Evolutionary conservation across 805 yeast species (phyloP).

Genomic region (Barnettozyma vustinii): DNA sequence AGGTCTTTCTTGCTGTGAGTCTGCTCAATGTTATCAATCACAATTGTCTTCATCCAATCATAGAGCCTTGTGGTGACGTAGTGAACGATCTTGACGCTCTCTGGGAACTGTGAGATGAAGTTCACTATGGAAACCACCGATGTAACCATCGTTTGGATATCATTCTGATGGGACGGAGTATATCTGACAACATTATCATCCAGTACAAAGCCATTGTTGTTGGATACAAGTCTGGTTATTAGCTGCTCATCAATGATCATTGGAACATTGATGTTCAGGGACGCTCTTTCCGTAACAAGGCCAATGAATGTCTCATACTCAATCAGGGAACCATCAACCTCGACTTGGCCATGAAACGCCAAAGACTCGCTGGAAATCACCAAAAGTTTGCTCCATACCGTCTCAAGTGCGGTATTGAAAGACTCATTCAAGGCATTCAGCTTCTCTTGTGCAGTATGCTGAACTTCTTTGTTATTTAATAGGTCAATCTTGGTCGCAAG

Average conservation of each 20-base stretch:
- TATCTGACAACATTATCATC: conserved; percentile 6
- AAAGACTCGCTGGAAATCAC: conserved; percentile 5
- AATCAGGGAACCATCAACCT: conserved; percentile 16
- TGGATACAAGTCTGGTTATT: conserved; percentile 9
- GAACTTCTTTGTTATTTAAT: conserved; percentile 3
- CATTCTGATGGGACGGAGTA: background rate
- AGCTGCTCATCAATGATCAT: conserved; percentile 15
- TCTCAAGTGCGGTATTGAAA: conserved; percentile 1
- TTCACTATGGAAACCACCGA: conserved; percentile 17
- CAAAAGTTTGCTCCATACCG: conserved; percentile 15
- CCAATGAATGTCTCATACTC: conserved; percentile 12
- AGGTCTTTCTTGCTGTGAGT: conserved; percentile 10
- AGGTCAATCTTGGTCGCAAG: conserved; percentile 11
- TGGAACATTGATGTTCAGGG: conserved; percentile 12
- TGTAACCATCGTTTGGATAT: conserved; percentile 4
- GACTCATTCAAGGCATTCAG: conserved; percentile 4
- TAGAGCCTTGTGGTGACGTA: conserved; percentile 20
- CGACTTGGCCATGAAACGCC: conserved; percentile 14
- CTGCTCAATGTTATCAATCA: conserved; percentile 15
- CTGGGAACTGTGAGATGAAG: conserved; percentile 19
- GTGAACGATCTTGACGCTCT: conserved; percentile 10
- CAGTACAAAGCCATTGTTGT: conserved; percentile 2
- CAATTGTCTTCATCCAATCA: conserved; percentile 18
- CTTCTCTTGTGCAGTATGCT: conserved; percentile 3
- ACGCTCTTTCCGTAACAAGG: conserved; percentile 8